These are phyloP conservation scores for Colletotrichum falcatum DNA, from an alignment of 2,329 filamentous ascomycete species.

Conservation along the genomic window DNA sequence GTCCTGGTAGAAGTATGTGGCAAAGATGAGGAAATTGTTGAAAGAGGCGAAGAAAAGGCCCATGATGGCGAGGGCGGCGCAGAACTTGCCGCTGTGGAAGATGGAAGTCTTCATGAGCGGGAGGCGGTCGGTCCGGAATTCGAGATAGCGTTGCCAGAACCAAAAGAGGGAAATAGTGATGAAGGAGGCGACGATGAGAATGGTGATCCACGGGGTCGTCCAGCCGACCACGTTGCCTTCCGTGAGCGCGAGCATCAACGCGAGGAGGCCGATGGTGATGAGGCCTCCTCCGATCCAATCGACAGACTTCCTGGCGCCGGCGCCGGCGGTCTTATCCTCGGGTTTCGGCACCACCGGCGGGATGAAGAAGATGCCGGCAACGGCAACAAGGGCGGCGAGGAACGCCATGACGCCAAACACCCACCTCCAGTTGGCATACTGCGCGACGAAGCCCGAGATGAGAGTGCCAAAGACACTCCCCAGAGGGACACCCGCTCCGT, in stretches of 20 bases:
- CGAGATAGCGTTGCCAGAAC: conserved; percentile 71
- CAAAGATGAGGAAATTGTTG: conserved; percentile 75
- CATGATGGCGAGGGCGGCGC: conserved; percentile 74
- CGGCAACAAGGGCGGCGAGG: conserved; percentile 67
- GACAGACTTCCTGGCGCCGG: conserved; percentile 61
- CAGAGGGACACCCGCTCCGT: conserved; percentile 72
- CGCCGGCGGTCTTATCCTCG: conserved; percentile 45
- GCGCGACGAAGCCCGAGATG: conserved; percentile 70
- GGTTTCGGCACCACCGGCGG: conserved; percentile 59
- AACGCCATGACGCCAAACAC: conserved; percentile 75
- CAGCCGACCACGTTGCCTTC: conserved; percentile 78
- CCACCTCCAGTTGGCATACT: conserved; percentile 75
- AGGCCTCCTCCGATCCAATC: conserved; percentile 76
- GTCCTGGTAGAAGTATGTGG: conserved; percentile 78
- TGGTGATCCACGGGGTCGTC: conserved; percentile 71
- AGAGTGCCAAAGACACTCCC: conserved; percentile 75
- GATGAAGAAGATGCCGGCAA: conserved; percentile 70
- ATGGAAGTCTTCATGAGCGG: conserved; percentile 77
- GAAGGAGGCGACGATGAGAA: conserved; percentile 68
- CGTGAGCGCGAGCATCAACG: conserved; percentile 74
- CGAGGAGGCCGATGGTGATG: conserved; percentile 71
- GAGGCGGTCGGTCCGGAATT: conserved; percentile 60
- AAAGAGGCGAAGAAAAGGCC: conserved; percentile 75
- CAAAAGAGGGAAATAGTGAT: conserved; percentile 68
- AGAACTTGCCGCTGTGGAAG: conserved; percentile 70